Conservation (phyloP, 768 basidiomycete species). For the Pleurotus citrinopileatus region DNA sequence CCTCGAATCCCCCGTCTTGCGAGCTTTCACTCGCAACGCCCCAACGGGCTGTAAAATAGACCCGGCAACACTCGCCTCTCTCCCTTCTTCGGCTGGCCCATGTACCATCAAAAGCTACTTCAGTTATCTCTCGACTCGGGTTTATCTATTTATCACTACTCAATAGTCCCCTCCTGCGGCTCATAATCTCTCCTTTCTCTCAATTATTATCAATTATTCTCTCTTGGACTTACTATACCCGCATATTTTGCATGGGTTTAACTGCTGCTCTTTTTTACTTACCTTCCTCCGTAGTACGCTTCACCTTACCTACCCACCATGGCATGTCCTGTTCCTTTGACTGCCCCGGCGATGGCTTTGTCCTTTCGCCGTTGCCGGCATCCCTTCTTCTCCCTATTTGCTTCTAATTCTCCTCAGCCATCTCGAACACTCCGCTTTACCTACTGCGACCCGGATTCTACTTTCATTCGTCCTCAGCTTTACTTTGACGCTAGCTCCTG, state of each 20-base stretch:
- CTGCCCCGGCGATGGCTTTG: neutral
- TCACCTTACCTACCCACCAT: neutral
- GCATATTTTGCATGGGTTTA: conserved; percentile 1
- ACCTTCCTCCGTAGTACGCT: neutral
- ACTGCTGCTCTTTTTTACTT: neutral
- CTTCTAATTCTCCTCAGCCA: neutral
- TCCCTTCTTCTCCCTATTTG: neutral
- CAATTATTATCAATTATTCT: conserved; percentile 9
- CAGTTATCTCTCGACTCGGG: neutral
- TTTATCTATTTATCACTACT: neutral
- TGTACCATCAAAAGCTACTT: conserved; percentile 4
- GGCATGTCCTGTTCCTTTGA: neutral
- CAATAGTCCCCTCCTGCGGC: neutral
- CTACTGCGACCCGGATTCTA: neutral
- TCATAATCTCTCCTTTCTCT: conserved; percentile 7
- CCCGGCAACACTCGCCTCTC: neutral
- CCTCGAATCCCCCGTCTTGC: neutral
- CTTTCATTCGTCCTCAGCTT: neutral
- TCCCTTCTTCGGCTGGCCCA: neutral
- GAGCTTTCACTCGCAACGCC: neutral
- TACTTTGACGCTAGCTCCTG: conserved; percentile 9
- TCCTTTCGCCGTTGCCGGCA: neutral
- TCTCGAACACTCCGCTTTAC: neutral
- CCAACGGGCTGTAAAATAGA: neutral
- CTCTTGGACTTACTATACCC: conserved; percentile 9